A percentile compares a stretch with the other conserved stretches of the same genome.
Evolutionary conservation across 495 filamentous ascomycete species (phyloP).

Genomic region (Immersiella caudata): DNA sequence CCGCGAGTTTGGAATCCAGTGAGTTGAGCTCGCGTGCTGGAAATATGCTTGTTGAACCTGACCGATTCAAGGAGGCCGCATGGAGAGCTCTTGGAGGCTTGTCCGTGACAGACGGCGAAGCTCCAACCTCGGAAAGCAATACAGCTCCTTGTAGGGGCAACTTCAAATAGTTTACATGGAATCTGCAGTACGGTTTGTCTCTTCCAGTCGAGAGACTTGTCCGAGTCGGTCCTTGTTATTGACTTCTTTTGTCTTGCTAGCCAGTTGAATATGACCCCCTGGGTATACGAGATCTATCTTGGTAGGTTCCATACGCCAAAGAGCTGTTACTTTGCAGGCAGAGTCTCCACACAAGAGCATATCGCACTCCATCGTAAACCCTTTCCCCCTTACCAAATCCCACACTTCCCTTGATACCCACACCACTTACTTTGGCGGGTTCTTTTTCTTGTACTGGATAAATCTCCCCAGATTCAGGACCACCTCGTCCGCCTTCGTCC

Average conservation of each 20-base stretch:
- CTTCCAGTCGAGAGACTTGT: background rate
- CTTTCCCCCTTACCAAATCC: background rate
- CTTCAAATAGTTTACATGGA: background rate
- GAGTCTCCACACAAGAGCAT: background rate
- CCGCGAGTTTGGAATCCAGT: slow-evolving; percentile 39
- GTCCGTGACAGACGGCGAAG: background rate
- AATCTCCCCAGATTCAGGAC: slow-evolving; percentile 59
- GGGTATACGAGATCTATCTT: background rate
- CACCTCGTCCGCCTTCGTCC: slow-evolving; percentile 59
- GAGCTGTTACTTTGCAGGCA: background rate
- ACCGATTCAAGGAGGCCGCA: slow-evolving; percentile 15
- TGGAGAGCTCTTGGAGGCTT: background rate
- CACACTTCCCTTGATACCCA: background rate
- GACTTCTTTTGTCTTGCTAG: slow-evolving; percentile 5
- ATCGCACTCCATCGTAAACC: background rate
- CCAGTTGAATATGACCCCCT: background rate
- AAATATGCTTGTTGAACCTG: slow-evolving; percentile 18
- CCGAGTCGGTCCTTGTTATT: slow-evolving; percentile 8
- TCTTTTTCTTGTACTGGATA: slow-evolving; percentile 62
- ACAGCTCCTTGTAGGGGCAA: background rate
- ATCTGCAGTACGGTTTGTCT: slow-evolving; percentile 13
- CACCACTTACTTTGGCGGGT: slow-evolving; percentile 30
- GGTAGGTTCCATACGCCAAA: background rate
- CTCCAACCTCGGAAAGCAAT: background rate
- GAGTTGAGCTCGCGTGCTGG: slow-evolving; percentile 19